Percentiles rank a stretch among this genome's conserved stretches.
Evolutionary conservation across 2,329 filamentous ascomycete genomes (phyloP).

Genomic region (Aspergillus proliferans): DNA sequence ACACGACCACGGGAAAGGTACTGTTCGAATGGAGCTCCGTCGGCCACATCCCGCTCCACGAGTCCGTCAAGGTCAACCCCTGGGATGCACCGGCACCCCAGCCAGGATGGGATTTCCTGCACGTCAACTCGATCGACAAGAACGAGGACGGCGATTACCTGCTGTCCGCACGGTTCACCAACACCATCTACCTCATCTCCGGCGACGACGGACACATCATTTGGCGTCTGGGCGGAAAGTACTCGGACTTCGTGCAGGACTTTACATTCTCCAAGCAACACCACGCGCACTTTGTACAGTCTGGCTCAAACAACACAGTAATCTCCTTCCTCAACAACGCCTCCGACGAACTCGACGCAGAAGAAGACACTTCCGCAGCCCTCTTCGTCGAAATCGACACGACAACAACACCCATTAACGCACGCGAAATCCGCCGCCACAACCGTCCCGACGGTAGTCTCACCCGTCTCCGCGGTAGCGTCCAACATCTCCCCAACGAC

Average conservation of each 20-base stretch:
- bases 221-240: conserved; percentile 34
- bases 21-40: conserved; percentile 32
- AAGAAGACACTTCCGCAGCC: conserved; percentile 25
- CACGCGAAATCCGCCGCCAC: conserved; percentile 22
- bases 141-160: conserved; percentile 35
- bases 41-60: conserved; percentile 26
- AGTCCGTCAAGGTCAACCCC: conserved; percentile 23
- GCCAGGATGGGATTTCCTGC: conserved; percentile 32
- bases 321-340: conserved; percentile 33
- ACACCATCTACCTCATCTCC: conserved; percentile 35
- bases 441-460: conserved; percentile 29
- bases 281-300: conserved; percentile 29
- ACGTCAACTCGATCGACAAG: conserved; percentile 39
- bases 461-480: conserved; percentile 31
- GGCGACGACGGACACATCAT: conserved; percentile 30
- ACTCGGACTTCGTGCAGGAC: conserved; percentile 25
- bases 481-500: conserved; percentile 28
- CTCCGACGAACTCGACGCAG: conserved; percentile 23
- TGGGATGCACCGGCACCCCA: conserved; percentile 5
- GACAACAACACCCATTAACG: conserved; percentile 18
- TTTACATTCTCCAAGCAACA: conserved; percentile 35
- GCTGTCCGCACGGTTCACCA: conserved; percentile 34
- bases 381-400: conserved; percentile 28
- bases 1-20: conserved; percentile 29
- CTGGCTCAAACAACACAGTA: conserved; percentile 22